Evolutionary conservation across 1,139 yeast genomes (phyloP).

Genomic region (Pichia sp.): DNA sequence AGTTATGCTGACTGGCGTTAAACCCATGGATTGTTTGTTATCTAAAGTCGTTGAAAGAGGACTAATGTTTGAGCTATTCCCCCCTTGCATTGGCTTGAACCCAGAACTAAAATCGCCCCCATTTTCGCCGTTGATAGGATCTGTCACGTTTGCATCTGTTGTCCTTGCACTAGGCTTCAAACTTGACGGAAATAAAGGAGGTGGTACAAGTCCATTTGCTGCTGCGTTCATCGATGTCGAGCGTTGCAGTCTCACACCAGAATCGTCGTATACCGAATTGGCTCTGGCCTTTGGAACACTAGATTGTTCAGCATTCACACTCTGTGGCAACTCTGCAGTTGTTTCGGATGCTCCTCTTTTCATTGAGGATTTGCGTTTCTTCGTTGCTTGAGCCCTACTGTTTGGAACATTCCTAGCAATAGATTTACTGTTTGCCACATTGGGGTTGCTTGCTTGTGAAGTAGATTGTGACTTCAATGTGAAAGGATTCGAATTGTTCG

Average conservation of each 20-base stretch:
- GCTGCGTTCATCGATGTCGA: constrained; percentile 28
- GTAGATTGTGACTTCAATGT: constrained; percentile 2
- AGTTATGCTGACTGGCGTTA: constrained; percentile 10
- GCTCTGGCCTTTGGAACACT: background rate
- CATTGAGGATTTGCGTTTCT: background rate
- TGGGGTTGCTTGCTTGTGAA: constrained; percentile 7
- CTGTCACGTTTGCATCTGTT: background rate
- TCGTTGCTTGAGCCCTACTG: background rate
- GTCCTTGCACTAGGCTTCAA: background rate
- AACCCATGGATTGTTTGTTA: background rate
- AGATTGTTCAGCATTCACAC: background rate
- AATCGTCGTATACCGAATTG: background rate
- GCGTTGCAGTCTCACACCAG: constrained; percentile 15
- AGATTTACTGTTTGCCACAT: constrained; percentile 1
- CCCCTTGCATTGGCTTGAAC: background rate
- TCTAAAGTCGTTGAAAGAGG: background rate
- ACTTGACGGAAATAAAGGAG: constrained; percentile 27
- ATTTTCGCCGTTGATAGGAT: background rate
- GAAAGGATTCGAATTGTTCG: constrained; percentile 1
- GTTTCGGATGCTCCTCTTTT: background rate
- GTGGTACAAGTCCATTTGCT: constrained; percentile 27
- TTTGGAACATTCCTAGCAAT: background rate
- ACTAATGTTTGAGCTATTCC: background rate
- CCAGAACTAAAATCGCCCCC: constrained; percentile 7
- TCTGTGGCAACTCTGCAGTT: background rate